A percentile compares a stretch with the other conserved stretches of the same genome.
Evolutionary conservation across 2,329 filamentous ascomycete genomes (phyloP).

Genomic region (Didymella exigua): DNA sequence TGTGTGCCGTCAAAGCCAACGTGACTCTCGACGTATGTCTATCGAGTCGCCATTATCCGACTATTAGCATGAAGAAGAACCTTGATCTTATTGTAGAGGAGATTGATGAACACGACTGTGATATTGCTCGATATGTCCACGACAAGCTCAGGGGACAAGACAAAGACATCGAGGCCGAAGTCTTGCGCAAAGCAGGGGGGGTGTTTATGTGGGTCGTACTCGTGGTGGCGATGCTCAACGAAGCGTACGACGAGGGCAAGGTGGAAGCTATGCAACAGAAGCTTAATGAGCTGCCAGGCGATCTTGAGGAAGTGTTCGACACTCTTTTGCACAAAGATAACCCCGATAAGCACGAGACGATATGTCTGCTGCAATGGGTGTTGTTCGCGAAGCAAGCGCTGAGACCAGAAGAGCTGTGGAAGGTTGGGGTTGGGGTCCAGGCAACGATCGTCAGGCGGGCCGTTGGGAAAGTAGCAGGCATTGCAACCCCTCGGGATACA

Average conservation of each 20-base stretch:
- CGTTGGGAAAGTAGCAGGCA: no score
- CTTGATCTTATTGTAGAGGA: slow-evolving; percentile 44
- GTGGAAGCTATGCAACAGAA: slow-evolving; percentile 37
- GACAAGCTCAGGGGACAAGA: slow-evolving; percentile 28
- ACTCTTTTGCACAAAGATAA: slow-evolving; percentile 52
- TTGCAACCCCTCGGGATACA: no score
- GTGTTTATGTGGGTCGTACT: slow-evolving; percentile 52
- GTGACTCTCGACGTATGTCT: slow-evolving; percentile 13
- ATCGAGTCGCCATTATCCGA: slow-evolving; percentile 52
- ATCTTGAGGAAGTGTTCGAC: slow-evolving; percentile 53
- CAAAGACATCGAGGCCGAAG: slow-evolving; percentile 31
- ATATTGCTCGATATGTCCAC: slow-evolving; percentile 41
- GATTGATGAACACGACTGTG: slow-evolving; percentile 45
- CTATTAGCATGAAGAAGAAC: slow-evolving; percentile 45
- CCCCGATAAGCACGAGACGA: slow-evolving; percentile 11
- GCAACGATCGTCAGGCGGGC: no score
- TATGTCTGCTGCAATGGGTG: slow-evolving; percentile 28
- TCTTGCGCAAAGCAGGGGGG: slow-evolving; percentile 49
- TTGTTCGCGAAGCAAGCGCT: slow-evolving; percentile 24
- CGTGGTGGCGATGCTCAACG: slow-evolving; percentile 51
- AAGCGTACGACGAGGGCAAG: slow-evolving; percentile 43
- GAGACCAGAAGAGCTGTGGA: slow-evolving; percentile 24
- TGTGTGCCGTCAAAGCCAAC: slow-evolving; percentile 20
- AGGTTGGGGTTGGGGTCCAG: no score
- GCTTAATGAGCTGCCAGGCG: slow-evolving; percentile 40